Base-by-base conservation (phyloP, 164 flowering plant genomes). In the Sedum album region DNA sequence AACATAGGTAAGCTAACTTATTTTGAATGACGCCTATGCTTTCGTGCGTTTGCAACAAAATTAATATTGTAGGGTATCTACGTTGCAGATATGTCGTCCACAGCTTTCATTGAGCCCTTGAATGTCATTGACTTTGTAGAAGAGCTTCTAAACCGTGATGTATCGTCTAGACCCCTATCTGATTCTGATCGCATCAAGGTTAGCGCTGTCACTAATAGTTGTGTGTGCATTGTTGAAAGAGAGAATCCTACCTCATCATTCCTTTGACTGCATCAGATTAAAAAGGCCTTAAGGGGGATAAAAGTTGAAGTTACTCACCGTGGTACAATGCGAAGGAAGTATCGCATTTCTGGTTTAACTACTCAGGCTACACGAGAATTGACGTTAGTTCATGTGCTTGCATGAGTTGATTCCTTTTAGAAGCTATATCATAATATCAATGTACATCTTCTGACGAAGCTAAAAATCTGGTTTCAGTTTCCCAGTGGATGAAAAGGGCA, bases 121-220 rank as follows among this genome's bases (percentile, higher is more conserved):
- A 93, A 91, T 25, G 99, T 95, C 39, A 84, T 84, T 62, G 97
- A 88, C 0, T 95, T 95, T 77, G 97, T 95, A 0, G 70, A 78
- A 8, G 85, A 90, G 76, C 82, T 94, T 46, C 77, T 94, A 77
- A 87, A 81, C 57, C 73, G 88, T 48, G 96, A 91, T 76, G 88
- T 89, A 2, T 68, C 85, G n/a, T 60, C 91, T 7, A 81, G 97
- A 57, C 88, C 93, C 13, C 71, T 95, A 46, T 84, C 93, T 68
- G 97, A 92, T 83, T 76, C 93, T 78, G 97, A 95, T 70, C 91
- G 94, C 38, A 86, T 92, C 0, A 95, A 90, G 96, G 99, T 88
- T 25, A 65, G 75, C 13, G 63, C 66, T 5, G 51, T 69, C 36
- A 53, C 35, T 36, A 10, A 23, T 13, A 9, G 17, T 33, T 11